These are phyloP conservation scores for Gardenia jasminoides DNA, from an alignment of 257 asterid species.

Conservation along the genomic window DNA sequence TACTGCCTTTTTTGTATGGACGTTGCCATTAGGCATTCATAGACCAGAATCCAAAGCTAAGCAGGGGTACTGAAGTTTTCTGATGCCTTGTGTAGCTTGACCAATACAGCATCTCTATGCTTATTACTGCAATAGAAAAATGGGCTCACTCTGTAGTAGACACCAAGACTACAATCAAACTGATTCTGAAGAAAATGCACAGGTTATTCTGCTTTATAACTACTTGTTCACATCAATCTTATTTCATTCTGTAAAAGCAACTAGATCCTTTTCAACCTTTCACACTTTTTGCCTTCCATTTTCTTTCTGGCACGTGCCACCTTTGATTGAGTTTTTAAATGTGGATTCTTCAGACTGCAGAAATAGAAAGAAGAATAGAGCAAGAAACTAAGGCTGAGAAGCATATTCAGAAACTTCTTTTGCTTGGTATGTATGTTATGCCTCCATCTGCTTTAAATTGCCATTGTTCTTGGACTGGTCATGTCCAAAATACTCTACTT, in stretches of 20 bases:
- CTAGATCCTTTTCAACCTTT: neutral
- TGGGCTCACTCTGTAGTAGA: conserved; percentile 96
- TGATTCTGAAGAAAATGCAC: conserved; percentile 81
- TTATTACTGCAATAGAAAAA: conserved; percentile 44
- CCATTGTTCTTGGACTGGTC: neutral
- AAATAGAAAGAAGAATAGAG: conserved; percentile 92
- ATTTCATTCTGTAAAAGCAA: neutral
- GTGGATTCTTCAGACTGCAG: conserved; percentile 69
- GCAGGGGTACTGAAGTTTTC: conserved; percentile 25
- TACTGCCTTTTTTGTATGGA: neutral
- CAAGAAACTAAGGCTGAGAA: conserved; percentile 95
- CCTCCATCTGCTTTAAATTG: neutral
- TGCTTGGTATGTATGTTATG: conserved; percentile 63
- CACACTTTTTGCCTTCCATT: neutral
- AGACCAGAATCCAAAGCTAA: conserved; percentile 30
- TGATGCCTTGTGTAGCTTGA: conserved; percentile 40
- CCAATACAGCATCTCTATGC: conserved; percentile 38
- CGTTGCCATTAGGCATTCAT: conserved; percentile 26
- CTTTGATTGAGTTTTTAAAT: conserved; percentile 5
- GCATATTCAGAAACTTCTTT: conserved; percentile 93
- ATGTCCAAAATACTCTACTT: neutral
- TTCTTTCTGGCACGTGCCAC: neutral
- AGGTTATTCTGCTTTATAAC: conserved; percentile 45
- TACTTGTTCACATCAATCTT: neutral
- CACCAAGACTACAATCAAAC: conserved; percentile 57